These are phyloP conservation scores for Parietaria judaica DNA, from an alignment of 306 rosid species.

Conservation along the genomic window DNA sequence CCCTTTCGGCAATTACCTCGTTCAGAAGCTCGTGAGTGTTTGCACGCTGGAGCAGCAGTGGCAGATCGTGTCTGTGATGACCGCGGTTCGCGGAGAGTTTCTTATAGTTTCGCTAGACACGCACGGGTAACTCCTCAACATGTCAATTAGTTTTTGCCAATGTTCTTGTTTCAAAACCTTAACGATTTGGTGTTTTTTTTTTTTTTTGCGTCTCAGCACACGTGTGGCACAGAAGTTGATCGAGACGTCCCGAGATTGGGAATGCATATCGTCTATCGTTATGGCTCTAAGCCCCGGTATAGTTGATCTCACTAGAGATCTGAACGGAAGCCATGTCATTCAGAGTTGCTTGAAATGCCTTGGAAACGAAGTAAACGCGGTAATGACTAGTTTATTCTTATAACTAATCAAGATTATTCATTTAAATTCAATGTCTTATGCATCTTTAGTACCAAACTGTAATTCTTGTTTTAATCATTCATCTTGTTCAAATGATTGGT, in stretches of 20 bases:
- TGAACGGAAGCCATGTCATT: conserved; percentile 56
- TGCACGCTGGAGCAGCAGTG: conserved; percentile 46
- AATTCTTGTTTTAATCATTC: too few species aligned
- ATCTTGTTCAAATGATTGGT: neutral
- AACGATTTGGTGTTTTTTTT: conserved; percentile 5
- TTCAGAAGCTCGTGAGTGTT: conserved; percentile 62
- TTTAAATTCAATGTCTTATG: too few species aligned
- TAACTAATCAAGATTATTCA: too few species aligned
- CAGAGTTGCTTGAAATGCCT: conserved; percentile 61
- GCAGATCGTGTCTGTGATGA: conserved; percentile 39
- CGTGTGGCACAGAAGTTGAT: conserved; percentile 74
- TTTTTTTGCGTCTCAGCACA: conserved; percentile 32
- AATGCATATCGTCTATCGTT: conserved; percentile 29
- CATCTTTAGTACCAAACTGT: too few species aligned
- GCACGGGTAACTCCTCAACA: conserved; percentile 38
- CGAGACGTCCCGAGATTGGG: conserved; percentile 34
- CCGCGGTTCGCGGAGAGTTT: conserved; percentile 46
- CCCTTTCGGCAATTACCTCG: conserved; percentile 76
- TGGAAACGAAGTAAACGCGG: conserved; percentile 48
- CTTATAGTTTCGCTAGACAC: conserved; percentile 49
- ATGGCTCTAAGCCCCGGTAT: conserved; percentile 54
- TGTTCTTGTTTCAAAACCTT: conserved; percentile 3
- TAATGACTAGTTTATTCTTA: conserved; percentile 7
- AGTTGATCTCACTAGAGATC: conserved; percentile 56
- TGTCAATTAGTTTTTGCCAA: neutral